phyloP scores from a whole-genome alignment of 1,284 basidiomycete species.

The Cryptococcus neoformans region DNA sequence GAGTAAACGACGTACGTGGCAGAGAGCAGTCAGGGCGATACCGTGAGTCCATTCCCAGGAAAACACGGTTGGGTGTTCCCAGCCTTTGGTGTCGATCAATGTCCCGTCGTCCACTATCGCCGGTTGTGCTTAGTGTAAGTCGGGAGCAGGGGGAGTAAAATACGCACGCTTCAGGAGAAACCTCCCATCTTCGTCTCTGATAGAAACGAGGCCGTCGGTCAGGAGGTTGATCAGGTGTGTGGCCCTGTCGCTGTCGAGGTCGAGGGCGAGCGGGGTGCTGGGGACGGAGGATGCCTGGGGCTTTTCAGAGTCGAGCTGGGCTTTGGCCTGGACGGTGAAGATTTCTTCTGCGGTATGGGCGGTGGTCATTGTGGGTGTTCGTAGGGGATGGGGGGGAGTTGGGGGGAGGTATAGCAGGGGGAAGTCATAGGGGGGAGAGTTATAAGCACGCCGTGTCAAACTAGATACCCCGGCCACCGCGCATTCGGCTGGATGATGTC shows the following conservation, averaged over 20 bases:
- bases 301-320: too few relatives aligned
- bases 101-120: constrained; percentile 56
- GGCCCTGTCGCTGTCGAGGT: constrained; percentile 16
- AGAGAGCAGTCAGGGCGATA: constrained; percentile 17
- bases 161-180: constrained; percentile 54
- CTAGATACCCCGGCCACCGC: too few relatives aligned
- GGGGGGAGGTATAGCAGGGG: too few relatives aligned
- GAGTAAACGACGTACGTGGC: constrained; percentile 15
- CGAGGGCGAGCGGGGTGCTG: not conserved
- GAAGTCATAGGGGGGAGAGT: too few relatives aligned
- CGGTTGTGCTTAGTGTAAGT: not conserved
- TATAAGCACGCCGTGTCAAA: too few relatives aligned
- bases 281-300: too few relatives aligned
- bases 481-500: too few relatives aligned
- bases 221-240: constrained; percentile 52
- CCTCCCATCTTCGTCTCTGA: constrained; percentile 60
- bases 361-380: too few relatives aligned
- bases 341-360: too few relatives aligned
- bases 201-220: constrained; percentile 60
- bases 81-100: constrained; percentile 64
- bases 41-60: constrained; percentile 68
- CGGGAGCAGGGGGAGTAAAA: not conserved
- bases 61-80: constrained; percentile 48
- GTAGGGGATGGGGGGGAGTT: too few relatives aligned
- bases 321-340: too few relatives aligned